A percentile compares a stretch with the other conserved stretches of the same genome.
Evolutionary conservation across 1,284 basidiomycete genomes (phyloP).

Genomic region (Ustilago bromivora): DNA sequence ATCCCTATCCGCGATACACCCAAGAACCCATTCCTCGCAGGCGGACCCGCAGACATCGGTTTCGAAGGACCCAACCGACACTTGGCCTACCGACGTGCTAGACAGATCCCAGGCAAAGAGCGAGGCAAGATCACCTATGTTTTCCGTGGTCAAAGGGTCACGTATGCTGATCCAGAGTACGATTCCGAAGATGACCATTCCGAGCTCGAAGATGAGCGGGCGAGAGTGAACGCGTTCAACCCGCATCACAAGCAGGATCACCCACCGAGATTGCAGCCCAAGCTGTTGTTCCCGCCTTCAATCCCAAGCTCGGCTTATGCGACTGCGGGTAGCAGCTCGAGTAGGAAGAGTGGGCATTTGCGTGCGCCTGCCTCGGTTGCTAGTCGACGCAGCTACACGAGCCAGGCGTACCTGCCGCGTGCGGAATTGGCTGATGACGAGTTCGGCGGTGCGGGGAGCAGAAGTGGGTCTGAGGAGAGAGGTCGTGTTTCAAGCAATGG

Average conservation of each 20-base stretch:
- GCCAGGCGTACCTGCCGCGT: slow-evolving; percentile 4
- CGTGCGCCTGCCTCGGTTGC: not conserved
- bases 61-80: slow-evolving; percentile 50
- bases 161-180: slow-evolving; percentile 57
- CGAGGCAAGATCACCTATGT: slow-evolving; percentile 58
- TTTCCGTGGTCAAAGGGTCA: slow-evolving; percentile 57
- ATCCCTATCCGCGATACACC: slow-evolving; percentile 59
- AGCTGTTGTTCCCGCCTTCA: slow-evolving; percentile 41
- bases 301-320: slow-evolving; percentile 1
- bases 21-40: slow-evolving; percentile 65
- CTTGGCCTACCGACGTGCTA: slow-evolving; percentile 36
- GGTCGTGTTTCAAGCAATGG: slow-evolving; percentile 8
- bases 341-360: not conserved
- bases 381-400: slow-evolving; percentile 4
- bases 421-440: slow-evolving; percentile 21
- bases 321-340: not conserved
- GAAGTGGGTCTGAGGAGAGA: slow-evolving; percentile 13
- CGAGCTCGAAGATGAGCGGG: slow-evolving; percentile 17
- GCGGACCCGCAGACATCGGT: slow-evolving; percentile 64
- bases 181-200: slow-evolving; percentile 55
- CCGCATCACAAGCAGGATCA: slow-evolving; percentile 32
- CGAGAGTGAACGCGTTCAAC: slow-evolving; percentile 33
- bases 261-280: slow-evolving; percentile 44
- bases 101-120: slow-evolving; percentile 42
- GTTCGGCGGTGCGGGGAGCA: slow-evolving; percentile 13